These are phyloP conservation scores for Pestalotiopsis sp. DNA, from an alignment of 2,329 filamentous ascomycete species.

Conservation along the genomic window DNA sequence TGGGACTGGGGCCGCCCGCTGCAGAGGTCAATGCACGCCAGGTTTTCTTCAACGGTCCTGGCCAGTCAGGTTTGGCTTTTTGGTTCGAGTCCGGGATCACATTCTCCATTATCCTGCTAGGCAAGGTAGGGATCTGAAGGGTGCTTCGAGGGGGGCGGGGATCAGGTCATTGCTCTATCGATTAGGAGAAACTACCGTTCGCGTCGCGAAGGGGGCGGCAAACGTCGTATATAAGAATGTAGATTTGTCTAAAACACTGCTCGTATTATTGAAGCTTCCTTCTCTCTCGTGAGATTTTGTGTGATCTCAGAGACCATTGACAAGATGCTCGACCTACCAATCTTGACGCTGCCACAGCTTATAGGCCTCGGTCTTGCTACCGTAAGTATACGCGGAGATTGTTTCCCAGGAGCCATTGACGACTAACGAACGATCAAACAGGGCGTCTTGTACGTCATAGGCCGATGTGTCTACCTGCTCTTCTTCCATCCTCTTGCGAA, in stretches of 20 bases:
- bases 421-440: neutral
- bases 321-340: neutral
- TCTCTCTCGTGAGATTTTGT: neutral
- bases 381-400: neutral
- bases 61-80: neutral
- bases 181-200: neutral
- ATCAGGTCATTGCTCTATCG: neutral
- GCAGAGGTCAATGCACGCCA: neutral
- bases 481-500: constrained; percentile 31
- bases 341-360: neutral
- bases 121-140: neutral
- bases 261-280: neutral
- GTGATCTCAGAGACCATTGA: neutral
- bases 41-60: neutral
- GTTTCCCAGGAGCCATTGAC: neutral
- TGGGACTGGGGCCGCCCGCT: neutral
- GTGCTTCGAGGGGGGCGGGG: neutral
- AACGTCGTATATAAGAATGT: neutral
- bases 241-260: neutral
- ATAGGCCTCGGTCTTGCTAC: neutral
- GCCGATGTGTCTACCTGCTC: constrained; percentile 25
- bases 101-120: neutral
- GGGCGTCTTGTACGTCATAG: constrained; percentile 17
- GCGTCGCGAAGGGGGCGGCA: neutral
- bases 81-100: neutral